A percentile compares a stretch with the other conserved stretches of the same genome.
Evolutionary conservation across 306 rosid genomes (phyloP).

Genomic region (Pachyrhizus erosus): DNA sequence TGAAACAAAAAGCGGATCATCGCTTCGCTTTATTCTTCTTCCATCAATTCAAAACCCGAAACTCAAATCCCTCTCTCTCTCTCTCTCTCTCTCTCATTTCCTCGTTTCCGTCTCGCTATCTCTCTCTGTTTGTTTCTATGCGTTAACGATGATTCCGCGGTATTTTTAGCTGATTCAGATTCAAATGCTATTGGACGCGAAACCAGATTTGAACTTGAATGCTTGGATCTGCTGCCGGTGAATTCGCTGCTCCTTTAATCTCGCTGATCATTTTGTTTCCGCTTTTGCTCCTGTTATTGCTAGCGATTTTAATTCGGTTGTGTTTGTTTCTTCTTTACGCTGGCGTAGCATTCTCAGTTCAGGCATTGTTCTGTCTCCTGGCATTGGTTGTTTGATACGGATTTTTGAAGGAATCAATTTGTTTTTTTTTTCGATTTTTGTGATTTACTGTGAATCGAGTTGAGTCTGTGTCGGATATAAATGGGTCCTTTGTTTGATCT

Average conservation of each 20-base stretch:
- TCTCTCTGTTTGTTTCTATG: background rate
- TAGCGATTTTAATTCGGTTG: background rate
- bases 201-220: slow-evolving; percentile 51
- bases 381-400: background rate
- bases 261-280: slow-evolving; percentile 1
- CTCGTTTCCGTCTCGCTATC: slow-evolving; percentile 38
- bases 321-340: background rate
- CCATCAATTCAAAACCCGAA: slow-evolving; percentile 56
- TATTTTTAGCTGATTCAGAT: slow-evolving; percentile 49
- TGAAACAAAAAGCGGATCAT: slow-evolving; percentile 42
- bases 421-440: background rate
- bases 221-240: slow-evolving; percentile 86
- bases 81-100: slow-evolving; percentile 33
- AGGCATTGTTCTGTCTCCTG: slow-evolving; percentile 23
- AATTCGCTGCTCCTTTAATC: slow-evolving; percentile 37
- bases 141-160: slow-evolving; percentile 23
- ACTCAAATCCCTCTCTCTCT: slow-evolving; percentile 50
- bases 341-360: slow-evolving; percentile 19
- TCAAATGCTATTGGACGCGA: slow-evolving; percentile 48
- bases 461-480: slow-evolving; percentile 27
- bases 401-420: background rate
- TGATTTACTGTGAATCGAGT: slow-evolving; percentile 47
- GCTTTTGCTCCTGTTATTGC: background rate
- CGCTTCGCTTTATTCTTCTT: slow-evolving; percentile 43
- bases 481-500: slow-evolving; percentile 42